Conservation (phyloP, 441 rosid species). For the Erodium trifolium region DNA sequence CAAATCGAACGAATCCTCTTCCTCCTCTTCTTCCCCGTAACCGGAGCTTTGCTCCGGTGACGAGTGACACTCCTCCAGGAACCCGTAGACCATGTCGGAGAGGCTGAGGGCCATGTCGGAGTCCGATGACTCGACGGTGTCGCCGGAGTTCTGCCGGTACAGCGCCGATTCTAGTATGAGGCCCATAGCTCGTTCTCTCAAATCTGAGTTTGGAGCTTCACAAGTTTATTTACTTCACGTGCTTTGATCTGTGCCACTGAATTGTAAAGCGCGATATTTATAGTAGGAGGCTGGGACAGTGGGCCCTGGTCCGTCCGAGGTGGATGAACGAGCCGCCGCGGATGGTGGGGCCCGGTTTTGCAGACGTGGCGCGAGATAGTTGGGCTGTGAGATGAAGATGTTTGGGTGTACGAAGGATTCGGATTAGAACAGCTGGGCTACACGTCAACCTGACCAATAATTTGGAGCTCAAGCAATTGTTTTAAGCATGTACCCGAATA, state of each 20-base stretch:
- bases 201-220: not conserved
- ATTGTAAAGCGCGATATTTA: slow-evolving; percentile 13
- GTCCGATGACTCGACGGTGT: slow-evolving; percentile 18
- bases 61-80: slow-evolving; percentile 31
- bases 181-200: not conserved
- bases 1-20: slow-evolving; percentile 14
- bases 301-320: slow-evolving; percentile 28
- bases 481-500: slow-evolving; percentile 32
- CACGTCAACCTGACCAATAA: slow-evolving; percentile 36
- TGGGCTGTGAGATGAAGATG: not conserved
- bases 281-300: slow-evolving; percentile 25
- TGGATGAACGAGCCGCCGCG: slow-evolving; percentile 62
- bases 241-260: slow-evolving; percentile 16
- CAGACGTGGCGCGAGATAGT: slow-evolving; percentile 27
- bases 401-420: slow-evolving; percentile 1
- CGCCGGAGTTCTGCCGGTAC: slow-evolving; percentile 33
- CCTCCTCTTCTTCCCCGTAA: not conserved
- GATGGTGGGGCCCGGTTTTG: slow-evolving; percentile 12
- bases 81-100: slow-evolving; percentile 55
- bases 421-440: slow-evolving; percentile 31
- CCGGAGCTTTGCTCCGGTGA: slow-evolving; percentile 20
- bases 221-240: not conserved
- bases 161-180: slow-evolving; percentile 15
- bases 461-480: slow-evolving; percentile 4
- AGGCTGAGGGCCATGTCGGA: slow-evolving; percentile 21